Evolutionary conservation across 2,329 filamentous ascomycete genomes (phyloP).

Genomic region (Aureobasidium sp.): DNA sequence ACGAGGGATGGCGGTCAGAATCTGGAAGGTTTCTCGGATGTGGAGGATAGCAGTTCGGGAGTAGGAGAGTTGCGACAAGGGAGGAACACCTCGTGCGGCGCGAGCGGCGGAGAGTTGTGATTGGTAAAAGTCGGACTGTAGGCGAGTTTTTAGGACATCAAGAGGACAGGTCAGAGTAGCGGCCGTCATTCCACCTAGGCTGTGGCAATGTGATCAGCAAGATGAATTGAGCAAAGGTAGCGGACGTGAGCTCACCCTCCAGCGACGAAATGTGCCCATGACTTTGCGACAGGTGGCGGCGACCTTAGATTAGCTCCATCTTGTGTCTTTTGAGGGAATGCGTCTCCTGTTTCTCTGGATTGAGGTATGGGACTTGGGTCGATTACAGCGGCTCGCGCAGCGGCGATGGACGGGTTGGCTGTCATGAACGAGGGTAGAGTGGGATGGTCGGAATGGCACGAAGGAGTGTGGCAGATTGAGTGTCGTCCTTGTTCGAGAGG

Average conservation of each 20-base stretch:
- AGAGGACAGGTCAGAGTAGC: conserved; percentile 89
- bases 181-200: conserved; percentile 81
- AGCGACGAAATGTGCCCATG: conserved; percentile 86
- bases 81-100: conserved; percentile 47
- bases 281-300: conserved; percentile 50
- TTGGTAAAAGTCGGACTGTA: conserved; percentile 94
- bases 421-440: conserved; percentile 13
- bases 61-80: conserved; percentile 52
- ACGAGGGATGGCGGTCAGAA: conserved; percentile 70
- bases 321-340: conserved; percentile 38
- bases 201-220: conserved; percentile 29
- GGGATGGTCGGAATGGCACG: neutral
- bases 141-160: conserved; percentile 84
- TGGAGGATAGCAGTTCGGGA: conserved; percentile 62
- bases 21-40: conserved; percentile 77
- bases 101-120: conserved; percentile 64
- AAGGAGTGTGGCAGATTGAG: neutral
- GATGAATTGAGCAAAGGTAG: neutral
- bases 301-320: conserved; percentile 31
- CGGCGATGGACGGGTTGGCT: conserved; percentile 4
- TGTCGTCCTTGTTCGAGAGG: neutral
- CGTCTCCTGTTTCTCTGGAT: conserved; percentile 54
- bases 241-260: conserved; percentile 57
- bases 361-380: conserved; percentile 28
- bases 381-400: conserved; percentile 2